phyloP scores from a whole-genome alignment of 176 grass and related monocot species.

The Oryza brachyantha region DNA sequence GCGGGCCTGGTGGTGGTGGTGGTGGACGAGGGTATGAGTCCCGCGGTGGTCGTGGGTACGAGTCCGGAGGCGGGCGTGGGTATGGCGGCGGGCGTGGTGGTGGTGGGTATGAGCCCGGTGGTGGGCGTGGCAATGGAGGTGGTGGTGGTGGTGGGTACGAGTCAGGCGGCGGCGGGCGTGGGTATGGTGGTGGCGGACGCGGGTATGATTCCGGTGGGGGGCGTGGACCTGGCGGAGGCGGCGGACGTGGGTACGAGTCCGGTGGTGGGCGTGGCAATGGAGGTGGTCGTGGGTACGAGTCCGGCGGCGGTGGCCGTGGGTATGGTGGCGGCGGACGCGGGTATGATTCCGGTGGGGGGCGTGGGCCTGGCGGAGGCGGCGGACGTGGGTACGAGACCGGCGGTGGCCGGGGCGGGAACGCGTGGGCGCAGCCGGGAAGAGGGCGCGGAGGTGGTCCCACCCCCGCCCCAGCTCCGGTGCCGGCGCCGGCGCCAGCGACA shows the following conservation, averaged over 20 bases:
- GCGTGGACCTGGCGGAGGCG: background rate
- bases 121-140: background rate
- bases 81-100: too few species aligned
- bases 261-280: slow-evolving; percentile 10
- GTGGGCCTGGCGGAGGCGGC: background rate
- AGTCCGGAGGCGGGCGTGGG: too few species aligned
- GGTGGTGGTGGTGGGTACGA: background rate
- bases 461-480: background rate
- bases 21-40: too few species aligned
- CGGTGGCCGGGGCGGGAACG: slow-evolving; percentile 26
- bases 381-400: background rate
- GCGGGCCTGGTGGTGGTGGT: background rate
- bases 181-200: background rate
- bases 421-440: slow-evolving; percentile 31
- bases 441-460: background rate
- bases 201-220: slow-evolving; percentile 12
- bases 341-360: slow-evolving; percentile 9
- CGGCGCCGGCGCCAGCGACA: background rate
- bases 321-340: background rate
- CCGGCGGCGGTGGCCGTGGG: background rate
- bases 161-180: slow-evolving; percentile 4
- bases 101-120: background rate
- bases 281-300: background rate
- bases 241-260: slow-evolving; percentile 1
- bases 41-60: too few species aligned